Base-by-base conservation (phyloP, 176 grass and related monocot genomes). In the Rhynchospora breviuscula region DNA sequence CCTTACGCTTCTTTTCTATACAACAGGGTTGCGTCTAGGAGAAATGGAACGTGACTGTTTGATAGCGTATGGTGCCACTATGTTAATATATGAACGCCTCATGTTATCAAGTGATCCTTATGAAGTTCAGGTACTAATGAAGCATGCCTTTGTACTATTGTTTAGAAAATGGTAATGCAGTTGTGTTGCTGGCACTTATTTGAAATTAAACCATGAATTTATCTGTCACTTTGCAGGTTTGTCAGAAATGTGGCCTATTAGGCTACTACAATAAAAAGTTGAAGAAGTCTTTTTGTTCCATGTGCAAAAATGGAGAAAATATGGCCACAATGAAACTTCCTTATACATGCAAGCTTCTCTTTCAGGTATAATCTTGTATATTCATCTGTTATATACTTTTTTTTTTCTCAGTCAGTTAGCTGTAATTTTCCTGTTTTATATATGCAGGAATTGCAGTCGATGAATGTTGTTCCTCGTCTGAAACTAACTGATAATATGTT, bases 11-110 rank as follows among this genome's bases (percentile, higher is more conserved):
- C 26, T 59, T 3, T 86, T 82, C 22, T 33, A n/a, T 59, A 47
- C 67, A 43, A 66, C 71, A 95, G 96, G 96, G 56, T 68, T 98
- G 13, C 89, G 96, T 87, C 89, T 95, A 84, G 96, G 96, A 88
- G 93, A 98, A 75, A 98, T 98, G 96, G 96, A 98, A 69, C 92
- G 96, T 54, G 96, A 98, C 65, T 98, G 93, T 84, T 91, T 98
- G 86, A 95, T 98, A 84, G 96, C 93, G 21, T 93, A 95, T 3
- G 96, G 96, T 80, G 91, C 95, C 46, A 98, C 92, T 86, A 98
- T 98, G 96, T 82, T 98, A 72, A 93, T 98, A 66, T 95, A 86
- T 89, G 96, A 98, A 90, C 91, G 91, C 25, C 85, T 98, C 23
- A 85, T 98, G 81, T 72, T 98, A 84, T 98, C 96, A 62, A 98